Evolutionary conservation across 2,329 filamentous ascomycete genomes (phyloP), one percentile per base, ranked within the genome.

Genomic region (Arthroderma sp.): DNA sequence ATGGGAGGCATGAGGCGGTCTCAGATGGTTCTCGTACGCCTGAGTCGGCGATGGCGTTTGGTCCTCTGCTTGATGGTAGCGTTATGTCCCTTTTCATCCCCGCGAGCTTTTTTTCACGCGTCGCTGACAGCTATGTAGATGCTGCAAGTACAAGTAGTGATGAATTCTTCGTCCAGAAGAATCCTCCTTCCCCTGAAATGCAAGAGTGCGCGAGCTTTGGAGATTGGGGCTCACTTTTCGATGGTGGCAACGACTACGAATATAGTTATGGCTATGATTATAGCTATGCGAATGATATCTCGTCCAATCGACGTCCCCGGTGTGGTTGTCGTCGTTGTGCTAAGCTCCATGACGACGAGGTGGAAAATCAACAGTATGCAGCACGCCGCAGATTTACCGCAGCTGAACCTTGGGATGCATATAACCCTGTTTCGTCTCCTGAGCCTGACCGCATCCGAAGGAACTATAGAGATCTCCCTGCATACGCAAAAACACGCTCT

Each of bases 11-110:
- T 11, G 15, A 36, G 11, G 27, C 4, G 7, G 10, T 36, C 39
- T 47, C 39, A 40, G 39, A 50, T 41, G 40, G 50, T 9, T 44
- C 50, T 29, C 36, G 36, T 15, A 50, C 47, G 3, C 49, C 52
- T 34, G 45, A 49, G 11, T 50, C 51, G n/a, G 48, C 46, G 4
- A 49, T 58, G 42, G 52, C 52, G 0, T 52, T 54, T 6, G 44
- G 52, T 3, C 55, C 50, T 31, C 43, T 43, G 34, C 36, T 50
- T 32, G 33, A 54, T 40, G 55, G 55, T 57, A 46, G 11, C 48
- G 7, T n/a, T 11, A 39, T 28, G 22, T 27, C 27, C 15, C 10
- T 11, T 11, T 28, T 28, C 7, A 29, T 10, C 15, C 15, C 15
- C 15, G 15, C 15, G 15, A 22, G 15, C 15, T 22, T 22, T 9